Conservation (phyloP, 139 green algal genomes). For the Chlamydomonas asymmetrica region DNA sequence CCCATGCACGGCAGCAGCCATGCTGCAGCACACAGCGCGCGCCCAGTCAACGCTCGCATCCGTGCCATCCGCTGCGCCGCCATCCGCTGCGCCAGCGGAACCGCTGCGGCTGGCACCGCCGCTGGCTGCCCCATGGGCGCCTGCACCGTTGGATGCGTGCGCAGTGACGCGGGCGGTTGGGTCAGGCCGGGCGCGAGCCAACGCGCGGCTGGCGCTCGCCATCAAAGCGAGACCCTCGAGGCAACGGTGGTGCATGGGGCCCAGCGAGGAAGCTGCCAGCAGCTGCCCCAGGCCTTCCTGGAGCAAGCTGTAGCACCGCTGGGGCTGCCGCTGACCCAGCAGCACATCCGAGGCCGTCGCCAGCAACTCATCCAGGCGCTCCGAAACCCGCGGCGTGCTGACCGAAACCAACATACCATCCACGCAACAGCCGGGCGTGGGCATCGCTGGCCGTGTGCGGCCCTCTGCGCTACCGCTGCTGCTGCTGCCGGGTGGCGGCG, state of each 20-base stretch:
- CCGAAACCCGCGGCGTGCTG: too few relatives aligned
- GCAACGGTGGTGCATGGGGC: background rate
- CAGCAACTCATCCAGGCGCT: too few relatives aligned
- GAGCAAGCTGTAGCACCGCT: background rate
- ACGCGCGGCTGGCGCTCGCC: too few relatives aligned
- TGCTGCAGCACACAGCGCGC: background rate
- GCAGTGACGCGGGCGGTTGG: too few relatives aligned
- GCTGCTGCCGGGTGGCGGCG: background rate
- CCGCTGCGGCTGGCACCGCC: background rate
- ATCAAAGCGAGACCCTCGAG: background rate
- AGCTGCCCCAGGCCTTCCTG: slow-evolving; percentile 2
- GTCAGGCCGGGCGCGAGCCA: background rate
- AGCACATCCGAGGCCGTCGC: too few relatives aligned
- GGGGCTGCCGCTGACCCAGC: background rate
- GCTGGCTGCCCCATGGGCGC: background rate
- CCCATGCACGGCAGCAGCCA: slow-evolving; percentile 13
- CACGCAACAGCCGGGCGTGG: too few relatives aligned
- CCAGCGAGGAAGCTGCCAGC: background rate
- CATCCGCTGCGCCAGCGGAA: background rate
- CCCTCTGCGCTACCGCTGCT: background rate
- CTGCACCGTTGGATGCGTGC: background rate
- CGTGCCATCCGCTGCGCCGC: background rate
- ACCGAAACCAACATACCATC: too few relatives aligned
- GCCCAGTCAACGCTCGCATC: background rate
- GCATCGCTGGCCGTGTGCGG: too few relatives aligned